phyloP scores from a whole-genome alignment of 352 stramenopile species.

The Saprolegnia diclina region DNA sequence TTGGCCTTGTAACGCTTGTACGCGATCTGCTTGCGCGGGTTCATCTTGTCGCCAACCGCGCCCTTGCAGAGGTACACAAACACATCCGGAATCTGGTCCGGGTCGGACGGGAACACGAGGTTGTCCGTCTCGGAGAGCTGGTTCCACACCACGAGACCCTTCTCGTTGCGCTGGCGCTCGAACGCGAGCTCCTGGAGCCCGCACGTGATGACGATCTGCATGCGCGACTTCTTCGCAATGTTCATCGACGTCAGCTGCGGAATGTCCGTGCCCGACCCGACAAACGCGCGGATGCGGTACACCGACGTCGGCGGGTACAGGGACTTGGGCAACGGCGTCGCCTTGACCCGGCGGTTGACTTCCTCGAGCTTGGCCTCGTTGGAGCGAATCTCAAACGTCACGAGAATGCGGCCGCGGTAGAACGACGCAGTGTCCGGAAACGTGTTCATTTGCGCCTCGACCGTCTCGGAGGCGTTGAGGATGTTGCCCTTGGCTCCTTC shows the following conservation, averaged over 20 bases:
- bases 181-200: constrained; percentile 58
- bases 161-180: constrained; percentile 55
- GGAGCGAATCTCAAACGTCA: constrained; percentile 64
- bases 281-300: constrained; percentile 68
- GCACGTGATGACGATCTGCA: constrained; percentile 66
- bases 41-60: constrained; percentile 45
- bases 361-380: constrained; percentile 74
- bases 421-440: constrained; percentile 75
- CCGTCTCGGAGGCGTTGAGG: constrained; percentile 43
- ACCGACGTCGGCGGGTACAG: constrained; percentile 55
- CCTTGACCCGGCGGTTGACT: constrained; percentile 79
- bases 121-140: constrained; percentile 68
- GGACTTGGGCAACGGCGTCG: constrained; percentile 52
- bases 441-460: constrained; percentile 83
- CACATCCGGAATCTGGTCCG: constrained; percentile 78
- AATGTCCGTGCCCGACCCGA: constrained; percentile 70
- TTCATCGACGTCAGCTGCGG: constrained; percentile 59
- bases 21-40: constrained; percentile 44
- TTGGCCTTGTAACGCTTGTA: constrained; percentile 76
- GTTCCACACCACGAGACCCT: constrained; percentile 82
- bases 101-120: constrained; percentile 60
- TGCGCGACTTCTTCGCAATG: constrained; percentile 67
- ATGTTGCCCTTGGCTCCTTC: constrained; percentile 50
- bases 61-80: constrained; percentile 83
- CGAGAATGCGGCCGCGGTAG: constrained; percentile 74